Base-by-base conservation (phyloP, 805 yeast species). In the Starmerella roubikii region DNA sequence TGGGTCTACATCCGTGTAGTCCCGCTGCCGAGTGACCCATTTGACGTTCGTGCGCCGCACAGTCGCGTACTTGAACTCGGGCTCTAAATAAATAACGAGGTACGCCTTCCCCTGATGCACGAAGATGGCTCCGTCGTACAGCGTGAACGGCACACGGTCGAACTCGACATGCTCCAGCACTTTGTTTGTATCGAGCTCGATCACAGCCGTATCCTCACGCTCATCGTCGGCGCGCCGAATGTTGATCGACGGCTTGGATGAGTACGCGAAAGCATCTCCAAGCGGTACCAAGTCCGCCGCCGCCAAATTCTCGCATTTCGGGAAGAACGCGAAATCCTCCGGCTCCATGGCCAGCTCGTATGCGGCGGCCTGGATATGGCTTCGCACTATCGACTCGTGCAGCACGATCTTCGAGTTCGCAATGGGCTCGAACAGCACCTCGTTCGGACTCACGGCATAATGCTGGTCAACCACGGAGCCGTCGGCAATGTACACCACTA, bases 331-430 rank as follows among this genome's bases (percentile, higher is more conserved):
- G 2, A 56, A 47, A 47, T 83, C 95, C 3, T 60, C 54, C 1
- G 62, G 66, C 11, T 39, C 58, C 7, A 88, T 61, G 0, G 95
- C 91, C 21, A 72, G 49, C 53, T 88, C 97, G 56, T 73, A 80
- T 0, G 95, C 94, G 0, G 97, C 95, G 65, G 97, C 91, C 53
- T 86, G 97, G 18, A 86, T 56, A 61, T 91, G 98, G 28, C 79
- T 76, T 46, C 82, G 54, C 1, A 86, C 72, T 25, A 78, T 51
- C 10, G 67, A 56, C 46, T 77, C 77, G 24, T 72, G 75, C 43
- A 78, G 64, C 49, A 75, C 80, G 11, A 80, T 53, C 1, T 74
- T 67, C 23, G 76, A 53, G 13, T 74, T 79, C 33, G 74, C 79
- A 44, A 68, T 71, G 9, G 74, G 70, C 22, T 58, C 59, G 9